These are phyloP conservation scores for Jatropha curcas DNA, from an alignment of 345 rosid species.

Conservation along the genomic window DNA sequence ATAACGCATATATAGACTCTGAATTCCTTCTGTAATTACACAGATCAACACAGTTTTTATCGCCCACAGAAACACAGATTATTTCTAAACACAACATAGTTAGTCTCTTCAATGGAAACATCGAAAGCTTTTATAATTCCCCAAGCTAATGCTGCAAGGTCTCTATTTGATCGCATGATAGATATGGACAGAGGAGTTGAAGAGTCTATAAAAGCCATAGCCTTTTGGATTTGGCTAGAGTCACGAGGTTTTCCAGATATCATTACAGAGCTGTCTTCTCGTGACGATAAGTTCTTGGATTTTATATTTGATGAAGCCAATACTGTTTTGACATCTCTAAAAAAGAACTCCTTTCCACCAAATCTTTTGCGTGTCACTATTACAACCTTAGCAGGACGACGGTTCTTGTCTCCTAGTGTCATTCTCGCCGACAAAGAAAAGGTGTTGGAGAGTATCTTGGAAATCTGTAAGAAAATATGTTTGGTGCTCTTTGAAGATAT, in stretches of 20 bases:
- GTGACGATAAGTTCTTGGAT: slow-evolving; percentile 7
- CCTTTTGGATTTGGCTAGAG: slow-evolving; percentile 26
- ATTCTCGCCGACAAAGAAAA: slow-evolving; percentile 11
- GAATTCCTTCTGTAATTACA: too few relatives aligned
- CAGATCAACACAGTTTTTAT: neutral
- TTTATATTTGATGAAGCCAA: slow-evolving; percentile 6
- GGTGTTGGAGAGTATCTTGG: neutral
- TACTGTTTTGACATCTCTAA: neutral
- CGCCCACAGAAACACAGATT: neutral
- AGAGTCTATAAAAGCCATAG: slow-evolving; percentile 6
- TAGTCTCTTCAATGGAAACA: too few relatives aligned
- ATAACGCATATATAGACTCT: neutral
- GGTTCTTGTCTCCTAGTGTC: neutral
- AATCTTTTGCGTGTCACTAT: slow-evolving; percentile 9
- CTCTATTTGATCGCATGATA: neutral
- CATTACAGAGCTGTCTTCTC: neutral
- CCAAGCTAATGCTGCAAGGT: neutral
- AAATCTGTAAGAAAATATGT: neutral
- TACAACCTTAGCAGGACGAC: neutral
- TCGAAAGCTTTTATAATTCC: too few relatives aligned
- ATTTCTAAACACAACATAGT: too few relatives aligned
- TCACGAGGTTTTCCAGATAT: slow-evolving; percentile 4
- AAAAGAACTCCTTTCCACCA: neutral
- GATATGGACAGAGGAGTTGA: neutral
- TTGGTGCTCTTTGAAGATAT: neutral